Conservation (phyloP, 1,139 yeast species). For the Magnusiomyces magnusii region DNA sequence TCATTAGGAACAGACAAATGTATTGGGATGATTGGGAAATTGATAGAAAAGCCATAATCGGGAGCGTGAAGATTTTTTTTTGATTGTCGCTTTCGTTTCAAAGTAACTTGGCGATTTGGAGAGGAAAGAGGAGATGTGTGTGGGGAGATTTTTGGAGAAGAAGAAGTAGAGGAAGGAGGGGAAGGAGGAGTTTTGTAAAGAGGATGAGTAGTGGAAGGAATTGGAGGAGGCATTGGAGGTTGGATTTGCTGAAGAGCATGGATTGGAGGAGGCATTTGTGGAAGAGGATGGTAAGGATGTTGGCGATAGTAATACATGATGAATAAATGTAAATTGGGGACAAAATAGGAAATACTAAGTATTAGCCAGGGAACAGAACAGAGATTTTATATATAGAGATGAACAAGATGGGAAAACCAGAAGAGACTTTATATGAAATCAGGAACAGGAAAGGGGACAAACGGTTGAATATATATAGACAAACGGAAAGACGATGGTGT, state of each 20-base stretch:
- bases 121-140: neutral
- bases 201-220: neutral
- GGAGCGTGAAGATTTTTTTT: slow-evolving; percentile 12
- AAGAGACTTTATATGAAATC: neutral
- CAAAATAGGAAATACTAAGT: neutral
- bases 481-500: neutral
- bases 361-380: too few relatives aligned
- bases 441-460: neutral
- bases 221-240: neutral
- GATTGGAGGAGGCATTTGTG: neutral
- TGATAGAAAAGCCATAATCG: slow-evolving; percentile 21
- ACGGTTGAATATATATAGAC: neutral
- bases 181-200: neutral
- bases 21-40: slow-evolving; percentile 24
- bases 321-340: neutral
- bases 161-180: slow-evolving; percentile 2
- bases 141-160: slow-evolving; percentile 1
- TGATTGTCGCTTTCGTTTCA: neutral
- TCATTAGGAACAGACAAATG: slow-evolving; percentile 27
- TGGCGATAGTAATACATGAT: neutral
- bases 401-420: neutral
- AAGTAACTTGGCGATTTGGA: neutral
- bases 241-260: neutral
- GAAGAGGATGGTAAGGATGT: neutral
- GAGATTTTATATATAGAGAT: too few relatives aligned